A percentile compares a stretch with the other conserved stretches of the same genome.
These are phyloP conservation scores for Trichoderma cornu-damae DNA, from an alignment of 2,329 filamentous ascomycete genomes.

Conservation along the genomic window DNA sequence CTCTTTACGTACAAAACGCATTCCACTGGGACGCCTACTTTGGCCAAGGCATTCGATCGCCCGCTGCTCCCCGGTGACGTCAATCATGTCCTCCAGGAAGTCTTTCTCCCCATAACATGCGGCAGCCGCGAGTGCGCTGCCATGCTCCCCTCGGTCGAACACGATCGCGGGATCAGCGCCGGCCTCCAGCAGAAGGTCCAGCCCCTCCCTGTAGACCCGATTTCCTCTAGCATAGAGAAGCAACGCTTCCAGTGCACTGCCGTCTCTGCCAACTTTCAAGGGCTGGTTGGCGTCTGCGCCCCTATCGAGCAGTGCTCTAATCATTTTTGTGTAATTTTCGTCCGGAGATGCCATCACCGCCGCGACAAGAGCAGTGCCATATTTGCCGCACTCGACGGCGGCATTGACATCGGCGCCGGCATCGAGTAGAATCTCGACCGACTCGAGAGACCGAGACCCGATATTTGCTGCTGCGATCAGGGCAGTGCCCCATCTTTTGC, in stretches of 20 bases:
- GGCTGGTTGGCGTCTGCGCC: not conserved
- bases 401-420: not conserved
- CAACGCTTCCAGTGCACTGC: not conserved
- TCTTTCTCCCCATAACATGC: not conserved
- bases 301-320: not conserved
- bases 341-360: not conserved
- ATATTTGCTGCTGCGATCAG: not conserved
- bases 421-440: not conserved
- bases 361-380: not conserved
- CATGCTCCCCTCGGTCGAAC: not conserved
- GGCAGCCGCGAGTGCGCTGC: conserved; percentile 12
- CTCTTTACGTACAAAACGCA: not conserved
- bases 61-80: not conserved
- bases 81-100: not conserved
- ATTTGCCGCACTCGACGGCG: not conserved
- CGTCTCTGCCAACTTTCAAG: not conserved
- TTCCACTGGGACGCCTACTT: not conserved
- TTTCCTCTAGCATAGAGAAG: accelerated
- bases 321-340: not conserved
- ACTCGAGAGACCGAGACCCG: too few species aligned
- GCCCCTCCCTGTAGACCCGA: not conserved
- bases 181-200: not conserved
- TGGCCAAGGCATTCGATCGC: not conserved
- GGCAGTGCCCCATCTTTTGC: not conserved
- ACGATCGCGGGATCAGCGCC: not conserved